Percentiles rank a stretch among this genome's conserved stretches.
These are phyloP conservation scores for Candida hungchunana DNA, from an alignment of 805 yeast species.

Conservation along the genomic window DNA sequence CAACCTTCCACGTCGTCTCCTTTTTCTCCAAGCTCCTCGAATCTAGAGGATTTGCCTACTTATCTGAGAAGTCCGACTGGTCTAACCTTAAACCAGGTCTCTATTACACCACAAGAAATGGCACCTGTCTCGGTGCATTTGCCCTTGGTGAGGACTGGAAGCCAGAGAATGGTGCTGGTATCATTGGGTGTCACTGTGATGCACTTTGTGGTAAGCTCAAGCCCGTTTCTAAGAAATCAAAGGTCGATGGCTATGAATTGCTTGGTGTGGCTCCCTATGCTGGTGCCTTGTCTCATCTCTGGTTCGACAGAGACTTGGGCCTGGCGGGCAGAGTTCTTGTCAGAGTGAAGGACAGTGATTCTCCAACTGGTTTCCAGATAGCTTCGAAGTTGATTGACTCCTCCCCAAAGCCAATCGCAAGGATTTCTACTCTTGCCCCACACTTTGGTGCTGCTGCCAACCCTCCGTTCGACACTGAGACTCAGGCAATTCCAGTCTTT, in stretches of 20 bases:
- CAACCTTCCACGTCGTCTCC: constrained; percentile 67
- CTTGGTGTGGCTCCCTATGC: constrained; percentile 84
- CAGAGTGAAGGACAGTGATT: constrained; percentile 31
- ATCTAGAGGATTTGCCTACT: constrained; percentile 56
- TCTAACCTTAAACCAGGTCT: constrained; percentile 40
- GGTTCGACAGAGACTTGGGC: constrained; percentile 88
- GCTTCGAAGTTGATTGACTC: constrained; percentile 47
- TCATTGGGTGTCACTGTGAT: constrained; percentile 74
- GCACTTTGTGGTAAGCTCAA: constrained; percentile 64
- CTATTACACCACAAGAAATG: constrained; percentile 66
- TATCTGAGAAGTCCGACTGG: constrained; percentile 55
- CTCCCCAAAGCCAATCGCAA: constrained; percentile 68
- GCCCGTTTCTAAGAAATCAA: constrained; percentile 59
- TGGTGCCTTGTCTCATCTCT: constrained; percentile 57
- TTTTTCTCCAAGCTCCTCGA: constrained; percentile 45
- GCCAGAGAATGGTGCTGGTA: constrained; percentile 62
- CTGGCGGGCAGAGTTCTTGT: constrained; percentile 74
- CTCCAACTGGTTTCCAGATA: constrained; percentile 31
- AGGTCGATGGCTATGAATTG: constrained; percentile 69
- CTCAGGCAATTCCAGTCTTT: constrained; percentile 72
- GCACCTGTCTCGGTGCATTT: constrained; percentile 66
- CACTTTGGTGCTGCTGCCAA: constrained; percentile 72
- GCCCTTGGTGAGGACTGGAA: constrained; percentile 63
- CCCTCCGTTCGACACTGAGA: constrained; percentile 74
- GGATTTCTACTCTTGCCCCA: constrained; percentile 81